phyloP scores from a whole-genome alignment of 2,329 filamentous ascomycete genomes.

The Talaromyces rugulosus region DNA sequence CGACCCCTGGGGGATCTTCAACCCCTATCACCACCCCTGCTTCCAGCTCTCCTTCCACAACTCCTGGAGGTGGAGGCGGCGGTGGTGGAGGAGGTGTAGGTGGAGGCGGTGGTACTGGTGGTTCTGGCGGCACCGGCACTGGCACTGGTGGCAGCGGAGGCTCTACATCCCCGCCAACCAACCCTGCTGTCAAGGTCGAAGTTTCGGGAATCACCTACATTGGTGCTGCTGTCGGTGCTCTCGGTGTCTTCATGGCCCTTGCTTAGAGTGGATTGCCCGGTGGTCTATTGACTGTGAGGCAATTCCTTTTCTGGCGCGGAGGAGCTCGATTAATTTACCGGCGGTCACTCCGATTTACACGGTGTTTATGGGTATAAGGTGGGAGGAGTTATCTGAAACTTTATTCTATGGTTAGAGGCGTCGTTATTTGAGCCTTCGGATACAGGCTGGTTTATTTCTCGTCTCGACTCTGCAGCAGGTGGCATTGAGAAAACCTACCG shows the following conservation, averaged over 20 bases:
- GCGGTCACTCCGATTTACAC: neutral
- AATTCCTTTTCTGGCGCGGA: neutral
- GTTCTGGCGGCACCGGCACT: slow-evolving; percentile 8
- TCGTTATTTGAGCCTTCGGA: neutral
- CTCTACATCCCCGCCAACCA: neutral
- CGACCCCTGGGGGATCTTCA: slow-evolving; percentile 2
- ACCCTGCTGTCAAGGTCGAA: slow-evolving; percentile 7
- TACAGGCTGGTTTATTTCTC: neutral
- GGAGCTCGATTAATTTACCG: neutral
- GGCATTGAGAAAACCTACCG: neutral
- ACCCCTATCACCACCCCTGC: neutral
- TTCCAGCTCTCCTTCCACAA: neutral
- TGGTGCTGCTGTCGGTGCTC: slow-evolving; percentile 7
- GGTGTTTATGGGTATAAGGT: neutral
- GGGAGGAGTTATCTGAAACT: neutral
- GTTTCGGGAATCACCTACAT: slow-evolving; percentile 3
- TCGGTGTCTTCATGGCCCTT: slow-evolving; percentile 7
- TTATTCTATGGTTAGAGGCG: neutral
- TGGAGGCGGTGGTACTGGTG: slow-evolving; percentile 13
- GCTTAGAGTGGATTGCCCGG: neutral
- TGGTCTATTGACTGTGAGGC: neutral
- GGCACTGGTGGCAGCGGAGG: slow-evolving; percentile 12
- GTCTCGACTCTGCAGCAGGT: neutral
- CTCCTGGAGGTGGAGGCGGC: slow-evolving; percentile 11
- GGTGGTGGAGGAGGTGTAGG: slow-evolving; percentile 15